Evolutionary conservation across 768 basidiomycete species (phyloP), one percentile per base, ranked within the genome.

Genomic region (Boletellus ananas): DNA sequence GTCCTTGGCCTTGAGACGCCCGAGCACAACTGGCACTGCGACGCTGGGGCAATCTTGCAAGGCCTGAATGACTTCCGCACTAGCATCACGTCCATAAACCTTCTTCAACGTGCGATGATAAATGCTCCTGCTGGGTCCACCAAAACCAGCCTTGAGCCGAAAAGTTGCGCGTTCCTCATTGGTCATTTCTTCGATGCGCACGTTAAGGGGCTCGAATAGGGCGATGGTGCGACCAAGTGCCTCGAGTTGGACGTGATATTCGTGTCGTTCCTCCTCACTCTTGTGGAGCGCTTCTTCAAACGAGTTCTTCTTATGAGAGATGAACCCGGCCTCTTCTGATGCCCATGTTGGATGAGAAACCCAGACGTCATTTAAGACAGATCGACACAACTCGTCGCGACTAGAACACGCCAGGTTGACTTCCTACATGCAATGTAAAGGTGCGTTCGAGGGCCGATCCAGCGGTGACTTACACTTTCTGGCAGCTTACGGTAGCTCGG

Each of bases 321-420:
- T 81, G 59, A 96, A 96, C 10, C 91, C 94, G 1, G 94, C 83
- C 64, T 95, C 94, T 65, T 98, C 95, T 18, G 93, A 94, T 9
- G 93, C 93, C 91, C 94, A 96, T 1, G 94, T 95, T 3, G 96
- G 95, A 67, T 98, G 95, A 13, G 95, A 96, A 11, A 98, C 93
- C 95, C 96, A 98, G 57, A 87, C 82, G 63, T 98, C 94, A 64
- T 99, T 99, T 40, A 99, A 79, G 25, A 99, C 94, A 25, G 92
- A 93, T 65, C 94, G 90, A 64, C 90, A 94, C 49, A 97, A 85
- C 54, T 92, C 83, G 60, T 97, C 94, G 25, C 96, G 85, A 11
- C 90, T 94, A 3, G 96, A 96, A 66, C 96, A 98, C 23, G 92
- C 89, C 17, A 97, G 70, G 35, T 81, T 78, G 56, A 87, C 81